Percentiles rank a stretch among this genome's conserved stretches.
These are phyloP conservation scores for Ceratocystis variospora DNA, from an alignment of 2,329 filamentous ascomycete genomes.

Conservation along the genomic window DNA sequence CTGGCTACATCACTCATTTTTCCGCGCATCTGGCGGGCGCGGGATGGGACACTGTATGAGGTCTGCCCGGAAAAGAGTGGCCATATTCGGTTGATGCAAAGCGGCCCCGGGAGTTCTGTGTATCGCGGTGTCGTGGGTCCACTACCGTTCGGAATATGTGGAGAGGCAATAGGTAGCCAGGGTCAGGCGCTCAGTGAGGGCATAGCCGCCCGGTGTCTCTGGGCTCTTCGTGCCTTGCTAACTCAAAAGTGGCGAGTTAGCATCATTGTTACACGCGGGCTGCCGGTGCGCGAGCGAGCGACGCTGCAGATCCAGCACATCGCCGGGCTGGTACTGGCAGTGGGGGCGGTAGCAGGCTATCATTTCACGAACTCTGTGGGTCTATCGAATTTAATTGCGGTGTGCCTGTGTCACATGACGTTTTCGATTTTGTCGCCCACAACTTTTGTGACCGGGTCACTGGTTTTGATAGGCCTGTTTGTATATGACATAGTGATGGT, in stretches of 20 bases:
- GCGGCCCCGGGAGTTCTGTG: conserved; percentile 20
- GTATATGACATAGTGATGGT: conserved; percentile 93
- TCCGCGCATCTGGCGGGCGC: conserved; percentile 50
- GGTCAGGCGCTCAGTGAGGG: neutral
- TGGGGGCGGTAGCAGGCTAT: conserved; percentile 46
- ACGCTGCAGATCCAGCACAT: conserved; percentile 44
- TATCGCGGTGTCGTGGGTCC: conserved; percentile 19
- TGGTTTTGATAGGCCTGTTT: conserved; percentile 69
- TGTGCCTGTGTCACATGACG: conserved; percentile 72
- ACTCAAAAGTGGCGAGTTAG: conserved; percentile 39
- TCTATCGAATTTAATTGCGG: conserved; percentile 74
- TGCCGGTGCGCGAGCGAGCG: conserved; percentile 31
- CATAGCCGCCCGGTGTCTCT: conserved; percentile 25
- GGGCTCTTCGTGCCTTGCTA: conserved; percentile 39
- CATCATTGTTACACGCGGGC: conserved; percentile 38
- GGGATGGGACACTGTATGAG: conserved; percentile 31
- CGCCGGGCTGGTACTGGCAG: conserved; percentile 40
- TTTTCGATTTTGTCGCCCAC: conserved; percentile 79
- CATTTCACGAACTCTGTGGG: conserved; percentile 46
- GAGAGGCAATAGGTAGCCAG: neutral
- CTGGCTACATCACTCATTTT: conserved; percentile 55
- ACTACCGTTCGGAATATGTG: conserved; percentile 23
- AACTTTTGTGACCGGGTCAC: conserved; percentile 66
- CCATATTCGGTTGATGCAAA: conserved; percentile 17
- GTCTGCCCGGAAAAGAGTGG: conserved; percentile 26